A percentile compares a stretch with the other conserved stretches of the same genome.
Conservation (phyloP, 805 yeast species). For the Ogataea naganishii region DNA sequence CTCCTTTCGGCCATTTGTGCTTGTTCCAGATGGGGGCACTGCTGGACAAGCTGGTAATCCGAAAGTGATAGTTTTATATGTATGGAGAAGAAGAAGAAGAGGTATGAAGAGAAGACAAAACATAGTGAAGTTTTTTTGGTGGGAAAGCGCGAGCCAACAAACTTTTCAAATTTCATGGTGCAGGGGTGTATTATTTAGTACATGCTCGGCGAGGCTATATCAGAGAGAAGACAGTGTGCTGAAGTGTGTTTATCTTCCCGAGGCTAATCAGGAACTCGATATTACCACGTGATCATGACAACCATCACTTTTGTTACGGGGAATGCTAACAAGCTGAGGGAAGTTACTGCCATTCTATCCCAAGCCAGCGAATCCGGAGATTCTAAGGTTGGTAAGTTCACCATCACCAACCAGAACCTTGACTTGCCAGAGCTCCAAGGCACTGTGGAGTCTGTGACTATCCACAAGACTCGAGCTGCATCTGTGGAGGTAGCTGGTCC, state of each 20-base stretch:
- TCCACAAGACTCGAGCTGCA: slow-evolving; percentile 71
- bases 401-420: slow-evolving; percentile 52
- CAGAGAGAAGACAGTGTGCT: not conserved
- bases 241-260: not conserved
- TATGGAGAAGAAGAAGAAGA: slow-evolving; percentile 8
- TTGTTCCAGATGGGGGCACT: slow-evolving; percentile 20
- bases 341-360: slow-evolving; percentile 68
- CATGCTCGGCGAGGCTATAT: too few relatives aligned
- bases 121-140: slow-evolving; percentile 1
- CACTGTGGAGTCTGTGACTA: slow-evolving; percentile 69
- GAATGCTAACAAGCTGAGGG: slow-evolving; percentile 78
- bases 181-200: too few relatives aligned
- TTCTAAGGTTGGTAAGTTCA: slow-evolving; percentile 36
- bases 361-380: slow-evolving; percentile 21
- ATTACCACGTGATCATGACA: slow-evolving; percentile 8
- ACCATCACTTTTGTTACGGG: slow-evolving; percentile 48
- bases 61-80: slow-evolving; percentile 24
- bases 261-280: slow-evolving; percentile 2
- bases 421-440: slow-evolving; percentile 94
- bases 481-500: slow-evolving; percentile 60
- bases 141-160: not conserved
- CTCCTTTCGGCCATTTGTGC: slow-evolving; percentile 36
- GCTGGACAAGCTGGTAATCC: slow-evolving; percentile 32
- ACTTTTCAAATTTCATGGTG: not conserved
- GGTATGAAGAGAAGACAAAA: slow-evolving; percentile 1